Evolutionary conservation across 148 eudicot species (phyloP), one percentile per base, ranked within the genome.

Genomic region (Tetragonia tetragonoides): DNA sequence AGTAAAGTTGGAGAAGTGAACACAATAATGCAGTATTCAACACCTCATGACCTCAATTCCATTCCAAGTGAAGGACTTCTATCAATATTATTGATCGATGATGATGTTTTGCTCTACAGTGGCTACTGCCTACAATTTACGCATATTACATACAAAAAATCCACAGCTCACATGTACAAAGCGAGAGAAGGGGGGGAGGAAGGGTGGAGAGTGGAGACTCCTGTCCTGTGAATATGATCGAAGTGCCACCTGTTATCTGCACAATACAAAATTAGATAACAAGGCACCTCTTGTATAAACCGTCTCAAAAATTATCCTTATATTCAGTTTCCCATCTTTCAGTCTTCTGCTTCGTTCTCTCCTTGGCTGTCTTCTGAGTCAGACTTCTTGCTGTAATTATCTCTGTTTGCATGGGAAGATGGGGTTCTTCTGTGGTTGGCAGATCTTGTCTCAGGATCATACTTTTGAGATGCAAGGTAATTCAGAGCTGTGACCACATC

Each of bases 401-500:
- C 72, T 68, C 49, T 74, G 17, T 38, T 46, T 60, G 73, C 42
- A 5, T 75, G 38, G 62, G 87, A 63, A 12, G 86, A 60, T 21
- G 83, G 23, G 38, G 75, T 74, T 75, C 83, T 82, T 57, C 78
- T 77, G 68, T 80, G 79, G 72, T 76, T 82, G 18, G 72, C 56
- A 21, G 72, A 76, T n/a, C 56, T 81, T 18, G 37, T 21, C 51
- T 70, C 75, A 40, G 92, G 92, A 69, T 93, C 88, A 24, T 91
- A 84, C 18, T 59, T 80, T 21, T 89, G 93, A 6, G 87, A 75
- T 21, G 89, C 88, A 41, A 93, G 90, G 83, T 88, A 93, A 66
- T 81, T 87, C 23, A 93, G 70, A 75, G 97, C 95, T 0, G 87
- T 89, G 40, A 93, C 97, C 4, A 91, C 83, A 63, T 93, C 97